Percentiles rank a stretch among this genome's conserved stretches.
Conservation (phyloP, 225 moss, liverwort and hornwort genomes). For the Asterella californica region DNA sequence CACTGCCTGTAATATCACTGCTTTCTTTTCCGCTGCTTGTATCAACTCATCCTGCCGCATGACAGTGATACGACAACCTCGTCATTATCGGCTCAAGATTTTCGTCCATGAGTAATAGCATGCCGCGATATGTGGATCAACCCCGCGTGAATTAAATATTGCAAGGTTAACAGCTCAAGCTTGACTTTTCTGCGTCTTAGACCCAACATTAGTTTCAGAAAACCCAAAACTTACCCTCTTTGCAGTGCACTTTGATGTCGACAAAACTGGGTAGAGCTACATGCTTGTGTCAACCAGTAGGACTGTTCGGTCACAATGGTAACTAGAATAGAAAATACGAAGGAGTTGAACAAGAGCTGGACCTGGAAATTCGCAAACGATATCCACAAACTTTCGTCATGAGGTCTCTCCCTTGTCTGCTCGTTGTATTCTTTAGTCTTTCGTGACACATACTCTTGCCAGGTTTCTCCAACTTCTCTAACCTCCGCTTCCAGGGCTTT, state of each 20-base stretch:
- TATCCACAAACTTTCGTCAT: conserved; percentile 86
- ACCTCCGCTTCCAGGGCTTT: conserved; percentile 12
- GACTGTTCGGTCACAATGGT: neutral
- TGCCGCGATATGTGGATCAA: neutral
- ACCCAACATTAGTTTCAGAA: neutral
- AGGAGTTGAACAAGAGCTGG: neutral
- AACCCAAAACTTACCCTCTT: neutral
- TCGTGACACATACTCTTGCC: conserved; percentile 63
- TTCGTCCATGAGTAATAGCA: too few species aligned
- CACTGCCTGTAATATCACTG: conserved; percentile 73
- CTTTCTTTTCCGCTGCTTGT: conserved; percentile 64
- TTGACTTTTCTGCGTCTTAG: neutral
- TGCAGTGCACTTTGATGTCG: neutral
- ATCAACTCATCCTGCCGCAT: conserved; percentile 77
- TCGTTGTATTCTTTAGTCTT: conserved; percentile 79
- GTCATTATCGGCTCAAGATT: neutral
- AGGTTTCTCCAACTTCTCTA: conserved; percentile 66
- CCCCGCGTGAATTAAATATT: neutral
- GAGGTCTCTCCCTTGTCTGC: conserved; percentile 67
- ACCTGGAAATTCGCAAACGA: conserved; percentile 86
- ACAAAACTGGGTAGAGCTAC: neutral
- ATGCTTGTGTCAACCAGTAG: neutral
- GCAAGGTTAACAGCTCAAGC: neutral
- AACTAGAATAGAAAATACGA: neutral
- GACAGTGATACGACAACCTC: neutral